These are phyloP conservation scores for Protomyces pachydermus DNA, from an alignment of 1,139 yeast species.

Conservation along the genomic window DNA sequence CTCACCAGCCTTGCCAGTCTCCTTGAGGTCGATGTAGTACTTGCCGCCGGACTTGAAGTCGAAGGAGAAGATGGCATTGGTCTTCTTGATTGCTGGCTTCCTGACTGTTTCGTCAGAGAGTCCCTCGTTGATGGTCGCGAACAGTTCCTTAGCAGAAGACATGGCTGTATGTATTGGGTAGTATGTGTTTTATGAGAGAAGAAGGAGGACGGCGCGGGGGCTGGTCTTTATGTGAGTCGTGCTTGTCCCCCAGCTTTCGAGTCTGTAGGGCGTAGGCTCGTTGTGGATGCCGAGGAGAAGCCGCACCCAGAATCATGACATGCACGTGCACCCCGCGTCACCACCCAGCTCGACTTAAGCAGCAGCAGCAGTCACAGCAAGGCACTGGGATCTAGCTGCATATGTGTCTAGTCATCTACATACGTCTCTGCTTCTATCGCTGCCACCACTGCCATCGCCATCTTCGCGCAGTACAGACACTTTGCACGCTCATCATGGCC, in stretches of 20 bases:
- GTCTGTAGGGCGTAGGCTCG: too few relatives aligned
- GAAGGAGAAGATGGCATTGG: slow-evolving; percentile 61
- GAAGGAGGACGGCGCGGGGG: background rate
- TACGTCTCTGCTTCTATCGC: too few relatives aligned
- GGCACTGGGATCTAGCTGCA: too few relatives aligned
- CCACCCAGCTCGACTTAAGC: too few relatives aligned
- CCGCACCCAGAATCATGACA: too few relatives aligned
- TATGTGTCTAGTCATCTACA: too few relatives aligned
- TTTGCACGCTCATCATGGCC: too few relatives aligned
- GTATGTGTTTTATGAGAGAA: background rate
- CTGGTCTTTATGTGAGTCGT: background rate
- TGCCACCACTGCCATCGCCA: too few relatives aligned
- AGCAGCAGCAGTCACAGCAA: too few relatives aligned
- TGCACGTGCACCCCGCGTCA: too few relatives aligned
- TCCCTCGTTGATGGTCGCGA: slow-evolving; percentile 8
- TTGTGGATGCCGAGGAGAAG: too few relatives aligned
- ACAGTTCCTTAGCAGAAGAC: slow-evolving; percentile 24
- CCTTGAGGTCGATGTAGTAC: slow-evolving; percentile 47
- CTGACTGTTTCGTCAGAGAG: slow-evolving; percentile 18
- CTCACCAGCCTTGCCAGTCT: slow-evolving; percentile 52
- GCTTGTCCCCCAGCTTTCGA: background rate
- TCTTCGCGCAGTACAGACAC: too few relatives aligned
- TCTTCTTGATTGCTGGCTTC: slow-evolving; percentile 39
- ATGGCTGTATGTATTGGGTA: background rate
- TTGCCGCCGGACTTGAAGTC: slow-evolving; percentile 45